Evolutionary conservation across 1,139 yeast species (phyloP), one percentile per base, ranked within the genome.

Genomic region (Fermentozyma sake): DNA sequence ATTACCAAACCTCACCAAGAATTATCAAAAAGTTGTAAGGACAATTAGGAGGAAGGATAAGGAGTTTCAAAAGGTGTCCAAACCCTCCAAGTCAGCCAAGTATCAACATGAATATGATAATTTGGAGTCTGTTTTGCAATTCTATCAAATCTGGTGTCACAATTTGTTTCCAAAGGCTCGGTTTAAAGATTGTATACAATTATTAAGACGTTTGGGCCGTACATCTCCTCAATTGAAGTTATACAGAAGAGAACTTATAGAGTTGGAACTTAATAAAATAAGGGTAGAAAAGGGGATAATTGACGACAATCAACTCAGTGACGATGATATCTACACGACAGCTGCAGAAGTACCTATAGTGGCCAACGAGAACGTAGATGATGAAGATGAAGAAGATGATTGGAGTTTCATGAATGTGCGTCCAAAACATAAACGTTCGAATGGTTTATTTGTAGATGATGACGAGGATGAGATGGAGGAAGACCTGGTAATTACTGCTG

Each of bases 91-190:
- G 38, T 16, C 50, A 51, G 30, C 43, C 44, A 62, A 55, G 31
- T 47, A 53, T 18, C 63, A 62, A 8, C 61, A 59, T 21, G 76
- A 71, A 33, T 60, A 56, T 22, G 56, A 61, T 6, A 69, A 65
- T 32, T 48, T 68, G 23, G 52, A 61, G 6, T 50, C 61, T 9
- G 59, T 85, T 2, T 55, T 84, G 15, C 76, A 72, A 35, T 76
- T 74, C 43, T 85, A 84, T 53, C 94, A 84, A 52, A 52, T 85
- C 17, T 85, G 95, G 95, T 87, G 89, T 15, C 95, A 85, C 50
- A 72, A 77, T 4, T 48, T 85, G 28, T 85, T 72, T 42, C 94
- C 95, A 7, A 79, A 78, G 51, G 87, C 94, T 2, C 79, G 72
- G 35, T 83, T 85, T 41, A 60, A 64, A 30, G 95, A 84, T 48